Base-by-base conservation (phyloP, 148 eudicot species). In the Nyssa sinensis region DNA sequence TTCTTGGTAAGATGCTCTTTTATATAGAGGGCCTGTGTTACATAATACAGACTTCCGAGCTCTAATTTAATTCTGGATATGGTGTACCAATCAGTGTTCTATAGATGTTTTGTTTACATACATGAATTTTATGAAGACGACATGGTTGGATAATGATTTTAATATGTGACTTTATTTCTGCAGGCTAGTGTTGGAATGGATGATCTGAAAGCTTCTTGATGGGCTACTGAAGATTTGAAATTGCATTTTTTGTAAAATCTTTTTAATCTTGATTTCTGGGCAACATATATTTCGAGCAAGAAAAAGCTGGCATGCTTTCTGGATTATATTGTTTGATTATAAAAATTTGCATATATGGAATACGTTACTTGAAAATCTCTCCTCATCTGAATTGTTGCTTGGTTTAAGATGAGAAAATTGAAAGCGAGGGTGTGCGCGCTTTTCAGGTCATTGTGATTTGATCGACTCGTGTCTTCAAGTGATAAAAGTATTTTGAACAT, bases 111-210 rank as follows among this genome's bases (percentile, higher is more conserved):
- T 44, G 51, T 28, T 70, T 12, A 10, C 21, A 21, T 16, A 29
- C 51, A n/a, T 14, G 14, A 4, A n/a, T 51, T 27, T 17, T 0
- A 6, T 28, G 60, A 1, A n/a, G 17, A 23, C 37, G 7, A 37
- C 14, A 39, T 37, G 7, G 65, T 66, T 66, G 41, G 59, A 55
- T 55, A 19, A 55, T 55, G 17, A n/a, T 49, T 66, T 65, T 58
- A 72, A 30, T 24, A 58, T 27, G 39, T 39, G 65, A 74, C 35
- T 58, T 39, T 53, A 34, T 71, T 31, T 28, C n/a, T 80, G 79
- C 88, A 91, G 97, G 92, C 92, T 30, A 88, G 93, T 75, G 84
- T 83, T 32, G 91, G 90, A 74, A 75, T 89, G 78, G 89, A 92
- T 68, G 94, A 81, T 67, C 79, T 92, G 23, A 89, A 92, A 82